Percentiles rank a stretch among this genome's conserved stretches.
phyloP scores from a whole-genome alignment of 495 filamentous ascomycete genomes.

The Penicillium lividum region DNA sequence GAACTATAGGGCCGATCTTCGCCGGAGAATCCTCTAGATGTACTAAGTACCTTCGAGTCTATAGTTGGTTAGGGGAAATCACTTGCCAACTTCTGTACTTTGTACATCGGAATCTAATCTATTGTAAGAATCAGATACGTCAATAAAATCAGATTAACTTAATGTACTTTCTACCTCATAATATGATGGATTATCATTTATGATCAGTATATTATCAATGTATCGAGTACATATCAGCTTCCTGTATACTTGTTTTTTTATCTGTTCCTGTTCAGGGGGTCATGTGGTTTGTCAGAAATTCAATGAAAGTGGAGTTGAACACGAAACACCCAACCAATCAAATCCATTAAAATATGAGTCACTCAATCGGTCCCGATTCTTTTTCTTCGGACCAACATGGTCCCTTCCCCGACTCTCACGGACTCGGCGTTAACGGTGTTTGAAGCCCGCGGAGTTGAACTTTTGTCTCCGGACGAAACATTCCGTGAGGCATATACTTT shows the following conservation, averaged over 20 bases:
- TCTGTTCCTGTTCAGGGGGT: not conserved
- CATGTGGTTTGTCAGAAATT: slow-evolving; percentile 8
- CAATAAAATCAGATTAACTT: not conserved
- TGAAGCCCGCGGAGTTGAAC: not conserved
- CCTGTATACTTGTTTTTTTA: not conserved
- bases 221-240: not conserved
- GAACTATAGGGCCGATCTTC: slow-evolving; percentile 31
- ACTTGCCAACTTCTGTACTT: not conserved
- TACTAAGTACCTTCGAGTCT: not conserved
- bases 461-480: not conserved
- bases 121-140: not conserved
- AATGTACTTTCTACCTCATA: not conserved
- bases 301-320: slow-evolving; percentile 1
- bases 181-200: not conserved
- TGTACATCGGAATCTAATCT: not conserved
- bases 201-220: not conserved
- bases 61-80: not conserved
- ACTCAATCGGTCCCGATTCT: slow-evolving; percentile 3
- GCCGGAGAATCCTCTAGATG: slow-evolving; percentile 29
- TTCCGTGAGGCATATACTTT: slow-evolving; percentile 2
- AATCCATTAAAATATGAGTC: not conserved
- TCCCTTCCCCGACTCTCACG: slow-evolving; percentile 5
- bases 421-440: slow-evolving; percentile 4
- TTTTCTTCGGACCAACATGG: slow-evolving; percentile 6
- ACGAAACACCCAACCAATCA: not conserved